phyloP scores from a whole-genome alignment of 1,284 basidiomycete species.

The Pascua sp. region DNA sequence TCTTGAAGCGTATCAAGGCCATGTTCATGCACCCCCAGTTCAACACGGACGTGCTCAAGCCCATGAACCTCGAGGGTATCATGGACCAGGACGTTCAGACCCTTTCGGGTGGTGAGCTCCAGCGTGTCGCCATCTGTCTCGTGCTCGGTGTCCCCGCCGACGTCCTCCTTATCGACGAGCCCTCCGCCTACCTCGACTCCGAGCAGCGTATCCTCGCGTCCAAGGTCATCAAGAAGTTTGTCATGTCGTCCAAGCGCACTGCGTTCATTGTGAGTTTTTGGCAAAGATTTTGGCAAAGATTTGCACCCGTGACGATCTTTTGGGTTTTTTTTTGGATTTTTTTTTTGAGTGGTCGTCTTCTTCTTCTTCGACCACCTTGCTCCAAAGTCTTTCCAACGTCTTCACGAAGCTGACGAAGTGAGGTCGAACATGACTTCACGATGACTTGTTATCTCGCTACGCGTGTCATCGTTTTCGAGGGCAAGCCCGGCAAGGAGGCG shows the following conservation, averaged over 20 bases:
- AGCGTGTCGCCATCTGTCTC: constrained; percentile 89
- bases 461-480: constrained; percentile 94
- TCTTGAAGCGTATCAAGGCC: constrained; percentile 87
- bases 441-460: constrained; percentile 88
- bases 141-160: constrained; percentile 75
- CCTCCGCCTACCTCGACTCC: constrained; percentile 69
- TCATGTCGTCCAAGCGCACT: constrained; percentile 90
- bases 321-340: constrained; percentile 43
- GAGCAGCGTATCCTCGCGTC: constrained; percentile 96
- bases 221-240: constrained; percentile 95
- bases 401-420: background rate
- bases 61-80: constrained; percentile 83
- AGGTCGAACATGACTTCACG: constrained; percentile 28
- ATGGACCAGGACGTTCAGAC: constrained; percentile 97
- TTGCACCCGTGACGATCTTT: too few relatives aligned
- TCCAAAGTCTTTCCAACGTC: background rate
- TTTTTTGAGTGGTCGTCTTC: background rate
- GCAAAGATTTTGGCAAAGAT: too few relatives aligned
- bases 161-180: constrained; percentile 70
- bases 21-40: constrained; percentile 97
- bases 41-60: constrained; percentile 92
- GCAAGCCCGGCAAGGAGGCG: constrained; percentile 72
- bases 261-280: constrained; percentile 63
- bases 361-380: background rate
- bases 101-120: constrained; percentile 91